Base-by-base conservation (phyloP, 441 rosid genomes). In the Erodium moschatum region DNA sequence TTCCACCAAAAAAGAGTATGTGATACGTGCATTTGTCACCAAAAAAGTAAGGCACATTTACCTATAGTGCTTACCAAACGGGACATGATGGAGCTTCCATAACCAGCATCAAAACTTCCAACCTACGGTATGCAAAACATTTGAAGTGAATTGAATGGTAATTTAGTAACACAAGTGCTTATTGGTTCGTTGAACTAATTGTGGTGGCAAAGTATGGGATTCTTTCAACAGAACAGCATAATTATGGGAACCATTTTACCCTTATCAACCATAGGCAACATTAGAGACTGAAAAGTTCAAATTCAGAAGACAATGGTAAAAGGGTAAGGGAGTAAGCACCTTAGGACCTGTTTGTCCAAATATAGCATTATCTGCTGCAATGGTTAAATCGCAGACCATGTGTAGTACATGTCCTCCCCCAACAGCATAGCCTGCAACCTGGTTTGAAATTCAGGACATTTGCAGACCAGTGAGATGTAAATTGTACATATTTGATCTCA, bases 311-410 rank as follows among this genome's bases (percentile, higher is more conserved):
- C 31, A 58, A 58, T 58, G 20, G 44, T 40, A 0, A 8, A 5
- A 20, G 13, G 24, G 13, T 46, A 18, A 7, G n/a, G 29, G 9
- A 27, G 27, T 21, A 61, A 73, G 65, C 72, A 92, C 96, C 96
- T 92, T 92, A 12, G 98, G 92, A 72, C 98, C 98, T 62, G 96
- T 92, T 84, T 92, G 98, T 70, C 98, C 98, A 66, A 89, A 92
- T 24, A 87, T 69, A 63, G 97, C 92, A 77, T 89, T 90, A 72
- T 90, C 96, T 29, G 94, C 96, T 63, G 98, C 94, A 76, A 92
- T 87, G n/a, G 97, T 90, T 35, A 92, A 85, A 82, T 92, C 98
- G 24, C 98, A 90, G 61, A 92, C 92, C 98, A 92, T 89, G 73
- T 92, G 98, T 76, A 92, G 69, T 15, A 90, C 74, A 76, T 92